These are phyloP conservation scores for Pyricularia pennisetigena DNA, from an alignment of 2,329 filamentous ascomycete genomes.

Conservation along the genomic window DNA sequence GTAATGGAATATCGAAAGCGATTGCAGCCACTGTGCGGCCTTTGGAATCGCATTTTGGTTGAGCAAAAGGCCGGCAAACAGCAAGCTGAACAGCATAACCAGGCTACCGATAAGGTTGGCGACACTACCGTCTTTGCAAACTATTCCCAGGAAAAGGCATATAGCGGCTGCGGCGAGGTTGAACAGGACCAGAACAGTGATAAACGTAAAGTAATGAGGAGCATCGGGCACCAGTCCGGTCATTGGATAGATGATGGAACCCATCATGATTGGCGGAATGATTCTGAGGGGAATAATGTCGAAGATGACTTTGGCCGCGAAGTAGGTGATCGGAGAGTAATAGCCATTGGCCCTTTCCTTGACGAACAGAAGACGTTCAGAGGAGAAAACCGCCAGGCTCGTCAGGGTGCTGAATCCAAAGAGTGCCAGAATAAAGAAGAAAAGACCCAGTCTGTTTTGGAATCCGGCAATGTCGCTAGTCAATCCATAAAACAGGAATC, in stretches of 20 bases:
- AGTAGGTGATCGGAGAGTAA: constrained; percentile 90
- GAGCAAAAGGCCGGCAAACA: constrained; percentile 88
- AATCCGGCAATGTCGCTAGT: constrained; percentile 96
- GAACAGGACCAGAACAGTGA: constrained; percentile 87
- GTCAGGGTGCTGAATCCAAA: constrained; percentile 97
- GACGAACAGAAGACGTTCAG: constrained; percentile 83
- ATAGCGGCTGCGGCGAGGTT: constrained; percentile 91
- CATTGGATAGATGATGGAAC: constrained; percentile 95
- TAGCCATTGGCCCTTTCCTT: constrained; percentile 94
- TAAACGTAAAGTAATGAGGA: constrained; percentile 80
- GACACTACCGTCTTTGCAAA: constrained; percentile 84
- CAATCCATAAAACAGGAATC: constrained; percentile 91
- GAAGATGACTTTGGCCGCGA: constrained; percentile 93
- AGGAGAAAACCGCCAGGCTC: constrained; percentile 84
- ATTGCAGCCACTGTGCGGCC: constrained; percentile 81
- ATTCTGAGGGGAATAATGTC: constrained; percentile 92
- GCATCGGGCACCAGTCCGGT: constrained; percentile 79
- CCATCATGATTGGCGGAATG: constrained; percentile 90
- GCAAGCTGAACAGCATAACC: constrained; percentile 93
- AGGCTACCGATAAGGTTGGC: constrained; percentile 89
- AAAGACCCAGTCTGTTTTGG: constrained; percentile 92
- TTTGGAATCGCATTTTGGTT: constrained; percentile 90
- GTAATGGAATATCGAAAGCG: constrained; percentile 95
- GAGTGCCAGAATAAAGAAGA: constrained; percentile 92
- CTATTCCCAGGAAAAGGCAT: constrained; percentile 90